phyloP scores from a whole-genome alignment of 495 filamentous ascomycete genomes.

The Parathielavia appendiculata region DNA sequence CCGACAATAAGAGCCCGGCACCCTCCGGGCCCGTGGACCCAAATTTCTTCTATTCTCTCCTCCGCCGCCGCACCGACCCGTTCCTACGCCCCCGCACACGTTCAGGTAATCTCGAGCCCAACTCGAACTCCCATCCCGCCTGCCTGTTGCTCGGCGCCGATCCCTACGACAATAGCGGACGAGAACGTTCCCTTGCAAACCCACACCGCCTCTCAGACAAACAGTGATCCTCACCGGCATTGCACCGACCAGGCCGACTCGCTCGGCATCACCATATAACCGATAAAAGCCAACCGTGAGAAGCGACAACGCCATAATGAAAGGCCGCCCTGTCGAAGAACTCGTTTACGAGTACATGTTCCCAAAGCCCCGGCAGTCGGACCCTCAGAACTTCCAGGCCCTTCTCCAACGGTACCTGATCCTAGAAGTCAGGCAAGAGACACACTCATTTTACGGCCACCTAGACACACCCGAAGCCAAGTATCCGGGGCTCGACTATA shows the following conservation, averaged over 20 bases:
- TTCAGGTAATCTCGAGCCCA: background rate
- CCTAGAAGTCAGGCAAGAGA: constrained; percentile 85
- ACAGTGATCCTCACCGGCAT: background rate
- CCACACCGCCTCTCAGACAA: background rate
- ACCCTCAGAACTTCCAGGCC: constrained; percentile 49
- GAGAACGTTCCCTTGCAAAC: background rate
- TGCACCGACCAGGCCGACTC: too few species aligned
- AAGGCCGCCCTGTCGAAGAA: constrained; percentile 47
- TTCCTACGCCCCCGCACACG: background rate
- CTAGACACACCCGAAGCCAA: constrained; percentile 81
- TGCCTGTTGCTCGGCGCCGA: constrained; percentile 13
- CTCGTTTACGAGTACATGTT: constrained; percentile 54
- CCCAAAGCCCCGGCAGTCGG: constrained; percentile 45
- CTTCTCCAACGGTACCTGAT: constrained; percentile 61
- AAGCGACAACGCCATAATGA: constrained; percentile 40
- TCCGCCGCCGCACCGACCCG: background rate
- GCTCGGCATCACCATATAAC: too few species aligned
- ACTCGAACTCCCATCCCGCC: background rate
- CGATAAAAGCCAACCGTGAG: background rate
- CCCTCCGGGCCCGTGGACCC: constrained; percentile 20
- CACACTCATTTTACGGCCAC: constrained; percentile 77
- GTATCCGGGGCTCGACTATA: constrained; percentile 88
- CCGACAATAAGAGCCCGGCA: constrained; percentile 13
- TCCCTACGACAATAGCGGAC: constrained; percentile 4
- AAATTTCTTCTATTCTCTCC: constrained; percentile 13